Evolutionary conservation across 2,329 filamentous ascomycete species (phyloP), one percentile per base, ranked within the genome.

Genomic region (Alternaria sp.): DNA sequence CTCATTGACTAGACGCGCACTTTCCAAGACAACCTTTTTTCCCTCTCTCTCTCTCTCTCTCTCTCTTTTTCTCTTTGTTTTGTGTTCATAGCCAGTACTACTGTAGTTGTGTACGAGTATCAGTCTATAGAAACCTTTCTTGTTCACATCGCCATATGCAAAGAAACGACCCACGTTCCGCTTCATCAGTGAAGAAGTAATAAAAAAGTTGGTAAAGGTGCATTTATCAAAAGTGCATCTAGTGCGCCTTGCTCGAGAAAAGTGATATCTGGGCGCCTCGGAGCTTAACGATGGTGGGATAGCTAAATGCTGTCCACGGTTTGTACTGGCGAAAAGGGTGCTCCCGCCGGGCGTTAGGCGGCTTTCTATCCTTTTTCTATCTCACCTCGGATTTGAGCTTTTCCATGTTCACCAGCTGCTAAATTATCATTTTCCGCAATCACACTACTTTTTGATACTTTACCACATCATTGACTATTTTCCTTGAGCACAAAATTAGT

Each of bases 1-100:
- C 87, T 91, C 73, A 87, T 96, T 62, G 91, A 96, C 75, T 95
- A 53, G 41, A 33, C 0, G 8, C 2, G 21, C 1, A 1, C 21
- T 11, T 41, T 21, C 9, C 17, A 17, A 1, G 1, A 39, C 36
- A 21, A 2, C 17, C 36, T n/a, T 13, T 39, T 39, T 39, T 39
- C 17, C 8, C 31, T n/a, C n/a, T n/a, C n/a, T n/a, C n/a, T n/a
- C n/a, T n/a, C n/a, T n/a, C 31, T 33, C 4, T 10, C 2, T 37
- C 36, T 37, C 13, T 7, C 33, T 21, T n/a, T 40, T 53, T 60
- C 44, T 26, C 44, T 17, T 8, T 48, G 54, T 17, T 17, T 17
- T 58, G 51, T 60, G 45, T 51, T 58, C 48, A 54, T 60, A 58
- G 51, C 29, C 46, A 39, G 45, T 42, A 45, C 56, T 51, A 40